Conservation (phyloP, 345 rosid species). For the Firmiana major region DNA sequence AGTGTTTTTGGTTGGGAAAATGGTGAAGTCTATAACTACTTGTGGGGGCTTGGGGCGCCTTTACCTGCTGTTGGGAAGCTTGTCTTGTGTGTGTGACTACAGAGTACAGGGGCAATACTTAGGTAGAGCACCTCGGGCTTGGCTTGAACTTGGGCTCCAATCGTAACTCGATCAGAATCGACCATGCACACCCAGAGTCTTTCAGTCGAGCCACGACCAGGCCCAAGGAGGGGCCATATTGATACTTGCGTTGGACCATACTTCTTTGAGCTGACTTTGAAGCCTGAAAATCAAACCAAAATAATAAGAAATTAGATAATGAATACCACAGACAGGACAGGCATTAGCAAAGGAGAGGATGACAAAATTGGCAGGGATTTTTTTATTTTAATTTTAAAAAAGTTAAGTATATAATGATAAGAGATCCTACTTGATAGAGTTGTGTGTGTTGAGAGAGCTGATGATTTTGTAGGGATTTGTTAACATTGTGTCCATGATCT, state of each 20-base stretch:
- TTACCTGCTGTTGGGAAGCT: slow-evolving; percentile 4
- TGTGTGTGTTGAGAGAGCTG: too few relatives aligned
- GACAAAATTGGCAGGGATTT: too few relatives aligned
- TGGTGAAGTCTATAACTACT: neutral
- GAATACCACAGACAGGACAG: too few relatives aligned
- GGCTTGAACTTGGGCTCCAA: neutral
- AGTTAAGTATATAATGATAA: too few relatives aligned
- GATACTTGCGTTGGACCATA: neutral
- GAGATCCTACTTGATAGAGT: too few relatives aligned
- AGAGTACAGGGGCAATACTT: neutral
- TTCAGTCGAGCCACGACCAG: neutral
- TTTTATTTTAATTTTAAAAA: too few relatives aligned
- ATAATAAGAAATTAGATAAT: too few relatives aligned
- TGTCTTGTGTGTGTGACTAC: neutral
- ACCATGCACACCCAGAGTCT: neutral
- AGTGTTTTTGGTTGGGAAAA: neutral
- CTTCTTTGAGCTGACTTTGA: neutral
- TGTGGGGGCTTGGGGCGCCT: neutral
- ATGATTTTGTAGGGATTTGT: neutral
- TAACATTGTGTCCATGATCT: neutral
- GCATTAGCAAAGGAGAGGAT: too few relatives aligned
- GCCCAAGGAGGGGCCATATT: neutral
- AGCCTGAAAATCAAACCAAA: neutral
- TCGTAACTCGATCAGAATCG: too few relatives aligned
- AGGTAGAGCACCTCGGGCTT: neutral